These are phyloP conservation scores for Solanum rostratum DNA, from an alignment of 257 asterid genomes.

Conservation along the genomic window DNA sequence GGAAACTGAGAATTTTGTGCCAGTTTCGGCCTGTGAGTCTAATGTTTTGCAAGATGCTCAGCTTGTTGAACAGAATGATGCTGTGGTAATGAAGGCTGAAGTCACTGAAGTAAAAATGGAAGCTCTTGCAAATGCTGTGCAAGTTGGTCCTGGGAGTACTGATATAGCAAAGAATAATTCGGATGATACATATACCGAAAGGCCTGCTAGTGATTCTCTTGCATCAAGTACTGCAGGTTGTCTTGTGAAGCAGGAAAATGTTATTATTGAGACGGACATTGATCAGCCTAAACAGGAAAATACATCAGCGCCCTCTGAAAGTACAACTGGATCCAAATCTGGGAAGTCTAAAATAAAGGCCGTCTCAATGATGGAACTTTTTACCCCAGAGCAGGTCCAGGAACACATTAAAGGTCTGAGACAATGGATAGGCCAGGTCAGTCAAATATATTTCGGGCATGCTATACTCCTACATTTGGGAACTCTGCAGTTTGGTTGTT, in stretches of 20 bases:
- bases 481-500: neutral
- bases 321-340: slow-evolving; percentile 47
- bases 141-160: slow-evolving; percentile 21
- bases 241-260: slow-evolving; percentile 29
- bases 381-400: slow-evolving; percentile 84
- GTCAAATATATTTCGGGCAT: slow-evolving; percentile 4
- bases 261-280: slow-evolving; percentile 48
- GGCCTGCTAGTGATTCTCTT: slow-evolving; percentile 34
- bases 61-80: slow-evolving; percentile 25
- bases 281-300: slow-evolving; percentile 44
- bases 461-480: neutral
- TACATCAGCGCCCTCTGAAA: slow-evolving; percentile 36
- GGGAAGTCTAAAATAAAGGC: slow-evolving; percentile 93
- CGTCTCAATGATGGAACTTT: slow-evolving; percentile 85
- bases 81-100: slow-evolving; percentile 40
- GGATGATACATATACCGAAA: slow-evolving; percentile 29
- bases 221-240: slow-evolving; percentile 26
- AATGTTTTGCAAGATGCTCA: slow-evolving; percentile 23
- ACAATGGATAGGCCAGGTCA: slow-evolving; percentile 98
- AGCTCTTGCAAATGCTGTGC: slow-evolving; percentile 29
- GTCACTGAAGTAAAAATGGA: slow-evolving; percentile 42
- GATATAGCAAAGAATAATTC: slow-evolving; percentile 30
- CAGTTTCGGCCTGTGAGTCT: slow-evolving; percentile 30
- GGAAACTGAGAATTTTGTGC: slow-evolving; percentile 29
- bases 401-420: slow-evolving; percentile 81